These are phyloP conservation scores for Fusarium camptoceras DNA, from an alignment of 2,329 filamentous ascomycete genomes.

Conservation along the genomic window DNA sequence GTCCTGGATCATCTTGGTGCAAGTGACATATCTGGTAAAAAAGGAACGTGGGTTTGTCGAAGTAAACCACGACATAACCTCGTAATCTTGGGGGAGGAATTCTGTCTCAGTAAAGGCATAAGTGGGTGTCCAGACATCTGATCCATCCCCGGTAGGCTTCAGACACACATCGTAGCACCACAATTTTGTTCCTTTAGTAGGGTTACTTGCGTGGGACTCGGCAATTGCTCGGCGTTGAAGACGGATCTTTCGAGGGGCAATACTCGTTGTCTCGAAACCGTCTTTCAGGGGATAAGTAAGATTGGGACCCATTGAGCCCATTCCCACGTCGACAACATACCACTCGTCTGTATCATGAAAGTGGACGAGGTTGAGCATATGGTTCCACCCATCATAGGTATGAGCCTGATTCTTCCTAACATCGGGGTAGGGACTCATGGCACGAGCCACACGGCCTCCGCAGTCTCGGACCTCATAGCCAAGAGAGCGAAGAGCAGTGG, in stretches of 20 bases:
- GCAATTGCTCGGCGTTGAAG: neutral
- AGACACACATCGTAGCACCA: slow-evolving; percentile 7
- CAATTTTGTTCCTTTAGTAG: neutral
- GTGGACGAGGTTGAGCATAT: neutral
- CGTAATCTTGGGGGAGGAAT: neutral
- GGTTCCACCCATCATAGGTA: slow-evolving; percentile 5
- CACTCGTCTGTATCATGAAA: neutral
- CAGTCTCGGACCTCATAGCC: neutral
- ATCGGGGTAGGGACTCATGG: neutral
- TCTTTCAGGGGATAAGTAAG: neutral
- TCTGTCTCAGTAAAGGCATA: neutral
- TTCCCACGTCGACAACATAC: neutral
- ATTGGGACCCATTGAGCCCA: slow-evolving; percentile 3
- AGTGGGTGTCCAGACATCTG: neutral
- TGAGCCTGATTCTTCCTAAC: neutral
- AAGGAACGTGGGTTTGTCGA: neutral
- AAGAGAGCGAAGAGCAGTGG: neutral
- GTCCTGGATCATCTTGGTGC: neutral
- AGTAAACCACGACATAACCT: slow-evolving; percentile 9
- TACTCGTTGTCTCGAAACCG: neutral
- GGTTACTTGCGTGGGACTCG: neutral
- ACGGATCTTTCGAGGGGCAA: neutral
- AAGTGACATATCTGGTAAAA: neutral
- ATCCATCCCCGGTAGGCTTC: neutral
- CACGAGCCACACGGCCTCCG: neutral